These are phyloP conservation scores for Penicillium pulvis DNA, from an alignment of 495 filamentous ascomycete genomes.

Conservation along the genomic window DNA sequence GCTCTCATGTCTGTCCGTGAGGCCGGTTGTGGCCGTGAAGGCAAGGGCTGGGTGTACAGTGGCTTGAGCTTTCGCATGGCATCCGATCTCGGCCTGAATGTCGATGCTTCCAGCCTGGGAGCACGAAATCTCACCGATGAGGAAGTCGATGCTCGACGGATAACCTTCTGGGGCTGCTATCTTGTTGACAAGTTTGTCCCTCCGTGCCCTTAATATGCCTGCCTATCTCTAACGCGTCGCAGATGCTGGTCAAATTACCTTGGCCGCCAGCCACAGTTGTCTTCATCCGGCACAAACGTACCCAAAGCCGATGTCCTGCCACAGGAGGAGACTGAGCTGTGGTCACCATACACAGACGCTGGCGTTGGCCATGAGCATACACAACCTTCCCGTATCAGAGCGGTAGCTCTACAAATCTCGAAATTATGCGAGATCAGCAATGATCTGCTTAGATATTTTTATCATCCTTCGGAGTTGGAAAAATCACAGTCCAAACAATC, in stretches of 20 bases:
- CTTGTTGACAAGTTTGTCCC: constrained; percentile 80
- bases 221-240: constrained; percentile 20
- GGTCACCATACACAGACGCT: constrained; percentile 87
- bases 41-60: constrained; percentile 96
- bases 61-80: constrained; percentile 99
- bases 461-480: constrained; percentile 70
- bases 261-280: constrained; percentile 86
- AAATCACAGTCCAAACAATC: constrained; percentile 64
- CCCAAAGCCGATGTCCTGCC: constrained; percentile 93
- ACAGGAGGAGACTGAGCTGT: constrained; percentile 77
- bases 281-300: constrained; percentile 72
- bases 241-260: constrained; percentile 98
- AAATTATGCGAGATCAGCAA: constrained; percentile 89
- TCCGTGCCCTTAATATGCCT: neutral
- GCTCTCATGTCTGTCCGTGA: constrained; percentile 96
- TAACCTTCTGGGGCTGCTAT: constrained; percentile 99
- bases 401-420: constrained; percentile 79
- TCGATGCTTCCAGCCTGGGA: constrained; percentile 69
- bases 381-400: constrained; percentile 81
- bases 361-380: constrained; percentile 68
- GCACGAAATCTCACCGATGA: constrained; percentile 69
- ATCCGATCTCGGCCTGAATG: constrained; percentile 86
- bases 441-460: constrained; percentile 87
- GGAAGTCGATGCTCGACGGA: constrained; percentile 83
- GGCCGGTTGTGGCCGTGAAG: constrained; percentile 92